Conservation (phyloP, 768 basidiomycete species). For the Leccinum variicolor region DNA sequence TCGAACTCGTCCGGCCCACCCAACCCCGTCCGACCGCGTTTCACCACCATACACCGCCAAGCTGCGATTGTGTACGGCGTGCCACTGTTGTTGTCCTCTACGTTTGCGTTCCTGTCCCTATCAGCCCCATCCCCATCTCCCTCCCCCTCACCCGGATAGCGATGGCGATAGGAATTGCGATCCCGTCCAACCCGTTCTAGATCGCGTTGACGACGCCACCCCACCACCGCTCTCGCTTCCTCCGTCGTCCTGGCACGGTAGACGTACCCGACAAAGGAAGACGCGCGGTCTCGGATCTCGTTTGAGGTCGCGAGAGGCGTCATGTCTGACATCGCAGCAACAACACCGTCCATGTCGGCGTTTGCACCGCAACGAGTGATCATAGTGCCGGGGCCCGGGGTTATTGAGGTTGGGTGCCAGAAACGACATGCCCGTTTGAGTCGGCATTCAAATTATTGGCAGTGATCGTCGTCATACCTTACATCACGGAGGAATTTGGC, state of each 20-base stretch:
- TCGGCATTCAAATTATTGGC: background rate
- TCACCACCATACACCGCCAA: conserved; percentile 76
- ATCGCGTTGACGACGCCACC: background rate
- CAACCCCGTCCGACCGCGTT: conserved; percentile 60
- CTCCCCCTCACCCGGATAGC: background rate
- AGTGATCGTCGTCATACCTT: background rate
- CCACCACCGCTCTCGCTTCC: conserved; percentile 46
- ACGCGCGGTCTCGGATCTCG: conserved; percentile 73
- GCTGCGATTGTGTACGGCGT: conserved; percentile 67
- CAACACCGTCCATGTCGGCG: background rate
- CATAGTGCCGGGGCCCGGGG: background rate
- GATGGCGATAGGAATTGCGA: background rate
- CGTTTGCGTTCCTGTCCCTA: background rate
- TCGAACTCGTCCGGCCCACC: conserved; percentile 76
- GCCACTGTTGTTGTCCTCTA: background rate
- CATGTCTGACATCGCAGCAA: background rate
- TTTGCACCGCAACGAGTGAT: background rate
- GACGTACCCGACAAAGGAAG: conserved; percentile 65
- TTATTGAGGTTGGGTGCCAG: background rate
- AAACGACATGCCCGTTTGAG: background rate
- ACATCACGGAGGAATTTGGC: background rate
- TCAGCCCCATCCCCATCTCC: background rate
- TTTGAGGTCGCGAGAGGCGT: conserved; percentile 48
- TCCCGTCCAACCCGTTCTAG: background rate
- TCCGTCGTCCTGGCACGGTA: conserved; percentile 51